Evolutionary conservation across 1,139 yeast species (phyloP).

Genomic region (Protomyces arabidopsidicola): DNA sequence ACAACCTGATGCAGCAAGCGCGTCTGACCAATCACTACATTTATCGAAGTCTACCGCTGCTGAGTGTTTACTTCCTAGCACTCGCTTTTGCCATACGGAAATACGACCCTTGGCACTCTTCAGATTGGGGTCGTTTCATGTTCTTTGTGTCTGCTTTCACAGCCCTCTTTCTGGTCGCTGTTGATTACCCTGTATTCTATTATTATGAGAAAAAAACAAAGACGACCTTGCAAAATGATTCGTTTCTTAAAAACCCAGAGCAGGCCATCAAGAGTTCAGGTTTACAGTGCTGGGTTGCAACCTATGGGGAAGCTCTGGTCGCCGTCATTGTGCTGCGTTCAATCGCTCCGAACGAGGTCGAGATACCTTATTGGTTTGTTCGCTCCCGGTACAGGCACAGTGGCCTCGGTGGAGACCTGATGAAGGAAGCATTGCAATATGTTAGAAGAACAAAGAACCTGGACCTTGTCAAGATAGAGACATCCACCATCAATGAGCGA

Average conservation of each 20-base stretch:
- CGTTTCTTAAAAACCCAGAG: slow-evolving; percentile 1
- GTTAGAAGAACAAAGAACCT: neutral
- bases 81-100: slow-evolving; percentile 8
- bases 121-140: slow-evolving; percentile 22
- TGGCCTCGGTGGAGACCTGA: slow-evolving; percentile 22
- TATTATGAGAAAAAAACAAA: slow-evolving; percentile 10
- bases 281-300: slow-evolving; percentile 16
- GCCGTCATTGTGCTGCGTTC: neutral
- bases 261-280: neutral
- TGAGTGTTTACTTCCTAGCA: slow-evolving; percentile 2
- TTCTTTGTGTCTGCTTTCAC: slow-evolving; percentile 17
- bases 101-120: slow-evolving; percentile 10
- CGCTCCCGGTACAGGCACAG: slow-evolving; percentile 9
- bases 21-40: slow-evolving; percentile 17
- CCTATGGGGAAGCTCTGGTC: slow-evolving; percentile 1
- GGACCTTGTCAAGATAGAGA: neutral
- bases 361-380: slow-evolving; percentile 10
- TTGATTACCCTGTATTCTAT: slow-evolving; percentile 10
- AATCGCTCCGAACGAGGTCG: neutral
- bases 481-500: slow-evolving; percentile 1
- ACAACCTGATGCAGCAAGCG: slow-evolving; percentile 18
- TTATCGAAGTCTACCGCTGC: slow-evolving; percentile 8
- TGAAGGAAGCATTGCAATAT: slow-evolving; percentile 1
- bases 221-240: neutral
- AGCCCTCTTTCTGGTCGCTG: slow-evolving; percentile 16